These are phyloP conservation scores for Chaetomium strumarium DNA, from an alignment of 2,329 filamentous ascomycete species.

Conservation along the genomic window DNA sequence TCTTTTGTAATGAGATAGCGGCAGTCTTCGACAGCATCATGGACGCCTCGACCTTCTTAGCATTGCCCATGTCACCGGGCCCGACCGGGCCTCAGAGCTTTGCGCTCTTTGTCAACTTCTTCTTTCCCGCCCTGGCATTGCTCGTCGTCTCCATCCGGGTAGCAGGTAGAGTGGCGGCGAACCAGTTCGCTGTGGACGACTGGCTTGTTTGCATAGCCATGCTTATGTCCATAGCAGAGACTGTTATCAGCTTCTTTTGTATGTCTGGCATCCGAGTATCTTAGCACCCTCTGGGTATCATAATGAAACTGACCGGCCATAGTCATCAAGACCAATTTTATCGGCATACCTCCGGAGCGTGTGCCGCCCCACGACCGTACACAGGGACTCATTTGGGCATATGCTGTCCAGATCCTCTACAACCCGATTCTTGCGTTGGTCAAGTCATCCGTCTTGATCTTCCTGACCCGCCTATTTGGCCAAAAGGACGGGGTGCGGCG, in stretches of 20 bases:
- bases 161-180: conserved; percentile 24
- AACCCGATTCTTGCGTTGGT: conserved; percentile 33
- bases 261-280: conserved; percentile 7
- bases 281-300: not conserved
- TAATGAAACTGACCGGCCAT: conserved; percentile 2
- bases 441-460: conserved; percentile 32
- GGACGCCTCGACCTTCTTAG: conserved; percentile 19
- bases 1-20: conserved; percentile 24
- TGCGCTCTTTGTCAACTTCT: conserved; percentile 28
- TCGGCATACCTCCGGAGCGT: conserved; percentile 24
- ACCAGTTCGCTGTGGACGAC: conserved; percentile 28
- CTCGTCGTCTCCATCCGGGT: conserved; percentile 24
- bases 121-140: conserved; percentile 28
- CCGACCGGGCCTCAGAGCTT: conserved; percentile 26
- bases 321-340: conserved; percentile 31
- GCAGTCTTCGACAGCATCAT: conserved; percentile 17
- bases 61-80: conserved; percentile 15
- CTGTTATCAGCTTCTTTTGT: conserved; percentile 29
- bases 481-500: conserved; percentile 27
- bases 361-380: conserved; percentile 25
- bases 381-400: conserved; percentile 28
- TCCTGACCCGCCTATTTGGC: conserved; percentile 29
- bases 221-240: conserved; percentile 28
- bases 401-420: conserved; percentile 32
- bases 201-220: conserved; percentile 30